Evolutionary conservation across 352 stramenopile species (phyloP).

Genomic region (Pythium folliculosum): DNA sequence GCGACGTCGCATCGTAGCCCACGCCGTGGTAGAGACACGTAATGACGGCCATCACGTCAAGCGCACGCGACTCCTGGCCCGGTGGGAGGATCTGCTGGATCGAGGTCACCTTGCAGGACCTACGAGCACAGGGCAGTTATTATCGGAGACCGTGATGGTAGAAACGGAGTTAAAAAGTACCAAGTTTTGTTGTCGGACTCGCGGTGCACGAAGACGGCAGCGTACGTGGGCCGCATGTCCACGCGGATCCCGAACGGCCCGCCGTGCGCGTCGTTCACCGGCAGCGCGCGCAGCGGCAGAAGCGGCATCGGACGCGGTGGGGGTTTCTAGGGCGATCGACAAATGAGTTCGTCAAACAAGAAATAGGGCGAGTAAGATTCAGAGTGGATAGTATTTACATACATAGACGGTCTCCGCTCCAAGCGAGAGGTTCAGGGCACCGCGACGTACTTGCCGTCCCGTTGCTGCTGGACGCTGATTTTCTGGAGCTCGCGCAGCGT

Average conservation of each 20-base stretch:
- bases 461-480: no score
- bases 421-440: neutral
- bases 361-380: no score
- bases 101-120: conserved; percentile 8
- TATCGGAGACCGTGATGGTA: neutral
- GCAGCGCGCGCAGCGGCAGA: conserved; percentile 16
- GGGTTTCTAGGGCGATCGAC: no score
- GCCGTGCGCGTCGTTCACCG: conserved; percentile 18
- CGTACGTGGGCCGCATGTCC: neutral
- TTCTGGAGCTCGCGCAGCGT: conserved; percentile 14
- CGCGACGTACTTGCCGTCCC: no score
- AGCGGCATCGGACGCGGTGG: conserved; percentile 16
- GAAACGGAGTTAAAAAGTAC: no score
- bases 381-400: no score
- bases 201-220: conserved; percentile 14
- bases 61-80: conserved; percentile 13
- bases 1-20: conserved; percentile 8
- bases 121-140: neutral
- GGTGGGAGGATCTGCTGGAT: conserved; percentile 22
- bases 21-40: conserved; percentile 23
- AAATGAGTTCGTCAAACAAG: no score
- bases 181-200: conserved; percentile 17
- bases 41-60: conserved; percentile 14
- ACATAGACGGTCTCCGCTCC: no score
- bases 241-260: conserved; percentile 12